Evolutionary conservation across 164 flowering plant genomes (phyloP).

Genomic region (Aristolochia californica): DNA sequence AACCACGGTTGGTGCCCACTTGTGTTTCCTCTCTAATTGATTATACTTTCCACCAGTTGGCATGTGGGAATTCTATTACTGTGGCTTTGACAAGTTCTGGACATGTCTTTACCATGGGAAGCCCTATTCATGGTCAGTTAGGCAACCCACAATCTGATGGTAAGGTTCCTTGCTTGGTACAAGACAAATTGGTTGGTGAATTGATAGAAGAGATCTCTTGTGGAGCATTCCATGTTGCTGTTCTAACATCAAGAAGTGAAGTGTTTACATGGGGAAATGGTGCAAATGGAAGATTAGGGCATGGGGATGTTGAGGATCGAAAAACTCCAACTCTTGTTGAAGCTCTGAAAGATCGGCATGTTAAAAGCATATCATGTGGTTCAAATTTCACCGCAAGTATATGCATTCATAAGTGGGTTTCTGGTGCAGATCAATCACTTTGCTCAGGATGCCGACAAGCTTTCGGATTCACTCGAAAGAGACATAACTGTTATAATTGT

Average conservation of each 20-base stretch:
- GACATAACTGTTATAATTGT: constrained; percentile 51
- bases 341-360: constrained; percentile 37
- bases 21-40: constrained; percentile 56
- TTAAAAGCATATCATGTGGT: constrained; percentile 44
- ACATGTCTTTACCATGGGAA: constrained; percentile 71
- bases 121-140: constrained; percentile 54
- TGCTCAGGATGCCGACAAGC: constrained; percentile 48
- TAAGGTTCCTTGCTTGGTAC: constrained; percentile 53
- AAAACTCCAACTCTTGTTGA: constrained; percentile 43
- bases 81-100: constrained; percentile 72
- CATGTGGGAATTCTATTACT: constrained; percentile 66
- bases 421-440: constrained; percentile 43
- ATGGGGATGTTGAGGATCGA: constrained; percentile 46
- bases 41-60: constrained; percentile 60
- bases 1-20: constrained; percentile 48
- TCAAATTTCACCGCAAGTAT: constrained; percentile 43
- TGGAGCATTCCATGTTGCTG: constrained; percentile 67
- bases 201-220: constrained; percentile 70
- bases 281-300: constrained; percentile 54
- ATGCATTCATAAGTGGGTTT: constrained; percentile 51
- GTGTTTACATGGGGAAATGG: constrained; percentile 73
- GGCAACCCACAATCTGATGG: constrained; percentile 64
- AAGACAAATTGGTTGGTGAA: constrained; percentile 59
- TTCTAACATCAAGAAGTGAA: constrained; percentile 66
- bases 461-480: constrained; percentile 46